Conservation (phyloP, 441 rosid species). For the Sinapis alba region DNA sequence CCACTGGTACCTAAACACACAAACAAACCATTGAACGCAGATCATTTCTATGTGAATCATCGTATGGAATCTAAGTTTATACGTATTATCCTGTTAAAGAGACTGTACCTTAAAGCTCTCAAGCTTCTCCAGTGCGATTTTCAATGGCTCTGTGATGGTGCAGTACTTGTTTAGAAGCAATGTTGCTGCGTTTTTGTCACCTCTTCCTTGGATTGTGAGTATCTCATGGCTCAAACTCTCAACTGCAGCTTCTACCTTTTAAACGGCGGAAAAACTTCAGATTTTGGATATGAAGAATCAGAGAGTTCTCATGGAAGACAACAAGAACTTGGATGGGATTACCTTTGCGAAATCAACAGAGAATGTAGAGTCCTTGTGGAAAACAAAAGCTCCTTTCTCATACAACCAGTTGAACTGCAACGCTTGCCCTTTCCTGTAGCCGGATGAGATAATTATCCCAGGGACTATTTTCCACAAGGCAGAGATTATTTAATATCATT, state of each 20-base stretch:
- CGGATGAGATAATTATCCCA: slow-evolving; percentile 19
- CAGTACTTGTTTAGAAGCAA: slow-evolving; percentile 68
- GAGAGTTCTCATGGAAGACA: slow-evolving; percentile 5
- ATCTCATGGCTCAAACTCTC: slow-evolving; percentile 85
- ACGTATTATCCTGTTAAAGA: neutral
- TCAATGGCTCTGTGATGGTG: slow-evolving; percentile 63
- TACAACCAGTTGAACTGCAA: slow-evolving; percentile 92
- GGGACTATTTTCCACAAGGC: slow-evolving; percentile 13
- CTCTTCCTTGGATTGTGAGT: slow-evolving; percentile 88
- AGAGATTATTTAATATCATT: slow-evolving; percentile 2
- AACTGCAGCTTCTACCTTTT: slow-evolving; percentile 80
- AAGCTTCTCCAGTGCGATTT: slow-evolving; percentile 63
- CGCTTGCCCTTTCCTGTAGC: slow-evolving; percentile 85
- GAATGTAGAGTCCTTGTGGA: slow-evolving; percentile 69
- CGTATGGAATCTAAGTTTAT: neutral
- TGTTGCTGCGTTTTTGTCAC: slow-evolving; percentile 77
- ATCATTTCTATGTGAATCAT: neutral
- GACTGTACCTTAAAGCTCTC: slow-evolving; percentile 62
- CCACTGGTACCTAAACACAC: slow-evolving; percentile 75
- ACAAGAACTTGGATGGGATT: slow-evolving; percentile 11
- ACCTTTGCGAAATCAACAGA: slow-evolving; percentile 87
- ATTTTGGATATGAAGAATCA: neutral
- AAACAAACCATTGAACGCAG: neutral
- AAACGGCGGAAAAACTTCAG: slow-evolving; percentile 14
- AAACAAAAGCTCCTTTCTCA: slow-evolving; percentile 78